phyloP scores from a whole-genome alignment of 805 yeast genomes.

The Sugiyamaella marilandica region DNA sequence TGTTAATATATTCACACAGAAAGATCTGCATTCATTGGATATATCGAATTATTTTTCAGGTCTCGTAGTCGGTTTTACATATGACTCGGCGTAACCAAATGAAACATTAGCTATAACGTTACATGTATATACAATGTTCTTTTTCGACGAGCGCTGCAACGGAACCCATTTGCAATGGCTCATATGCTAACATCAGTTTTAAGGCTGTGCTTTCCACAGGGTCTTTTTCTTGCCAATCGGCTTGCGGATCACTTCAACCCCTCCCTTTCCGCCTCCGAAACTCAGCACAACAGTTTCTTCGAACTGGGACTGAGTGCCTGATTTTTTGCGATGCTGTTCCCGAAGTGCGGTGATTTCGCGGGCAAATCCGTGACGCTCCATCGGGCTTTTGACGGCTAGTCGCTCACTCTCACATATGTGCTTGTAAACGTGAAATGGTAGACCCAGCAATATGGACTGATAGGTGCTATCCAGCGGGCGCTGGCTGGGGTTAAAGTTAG shows the following conservation, averaged over 20 bases:
- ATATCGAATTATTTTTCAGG: too few species aligned
- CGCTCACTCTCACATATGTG: conserved; percentile 27
- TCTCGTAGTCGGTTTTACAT: too few species aligned
- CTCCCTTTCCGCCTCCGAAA: conserved; percentile 34
- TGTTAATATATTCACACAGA: too few species aligned
- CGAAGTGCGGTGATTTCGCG: conserved; percentile 27
- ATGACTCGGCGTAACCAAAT: too few species aligned
- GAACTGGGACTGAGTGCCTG: conserved; percentile 7
- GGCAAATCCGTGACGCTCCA: conserved; percentile 32
- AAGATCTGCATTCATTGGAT: too few species aligned
- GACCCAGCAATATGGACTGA: conserved; percentile 17
- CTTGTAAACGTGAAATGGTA: conserved; percentile 31
- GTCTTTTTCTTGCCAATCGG: conserved; percentile 21
- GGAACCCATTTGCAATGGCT: neutral
- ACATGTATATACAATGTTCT: neutral
- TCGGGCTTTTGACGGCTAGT: conserved; percentile 24
- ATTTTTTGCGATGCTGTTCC: conserved; percentile 19
- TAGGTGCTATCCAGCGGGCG: conserved; percentile 17
- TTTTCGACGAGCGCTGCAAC: neutral
- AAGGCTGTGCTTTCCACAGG: conserved; percentile 22
- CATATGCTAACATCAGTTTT: neutral
- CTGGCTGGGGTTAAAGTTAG: conserved; percentile 14
- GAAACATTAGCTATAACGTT: neutral
- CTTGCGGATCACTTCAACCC: conserved; percentile 28
- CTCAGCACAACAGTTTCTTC: conserved; percentile 35